A percentile compares a stretch with the other conserved stretches of the same genome.
These are phyloP conservation scores for Penicillium sp. DNA, from an alignment of 2,329 filamentous ascomycete species.

Conservation along the genomic window DNA sequence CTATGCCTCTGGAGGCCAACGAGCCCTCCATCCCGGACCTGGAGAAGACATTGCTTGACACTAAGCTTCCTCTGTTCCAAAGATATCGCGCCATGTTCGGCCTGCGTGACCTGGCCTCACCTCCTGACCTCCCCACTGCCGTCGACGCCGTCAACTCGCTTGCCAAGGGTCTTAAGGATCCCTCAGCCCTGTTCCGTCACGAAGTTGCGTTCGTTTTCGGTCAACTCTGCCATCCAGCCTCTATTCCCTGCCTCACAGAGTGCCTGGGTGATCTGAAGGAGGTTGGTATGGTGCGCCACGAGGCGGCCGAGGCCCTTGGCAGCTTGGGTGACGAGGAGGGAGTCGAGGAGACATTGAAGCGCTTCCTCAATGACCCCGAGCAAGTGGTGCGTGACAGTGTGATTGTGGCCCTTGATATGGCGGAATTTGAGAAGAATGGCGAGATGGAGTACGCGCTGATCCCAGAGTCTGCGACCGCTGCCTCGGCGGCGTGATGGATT, in stretches of 20 bases:
- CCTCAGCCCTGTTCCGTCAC: slow-evolving; percentile 91
- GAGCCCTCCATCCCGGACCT: slow-evolving; percentile 71
- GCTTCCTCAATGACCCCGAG: slow-evolving; percentile 86
- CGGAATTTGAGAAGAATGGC: slow-evolving; percentile 88
- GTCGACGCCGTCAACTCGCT: slow-evolving; percentile 84
- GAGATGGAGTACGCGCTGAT: slow-evolving; percentile 91
- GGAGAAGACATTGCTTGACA: slow-evolving; percentile 76
- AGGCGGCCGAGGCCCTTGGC: slow-evolving; percentile 93
- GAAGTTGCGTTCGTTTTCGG: slow-evolving; percentile 99
- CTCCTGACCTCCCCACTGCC: slow-evolving; percentile 85
- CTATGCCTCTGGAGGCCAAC: slow-evolving; percentile 68
- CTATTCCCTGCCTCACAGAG: slow-evolving; percentile 82
- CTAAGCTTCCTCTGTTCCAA: slow-evolving; percentile 77
- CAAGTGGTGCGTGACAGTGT: slow-evolving; percentile 93
- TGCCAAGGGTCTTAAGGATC: slow-evolving; percentile 80
- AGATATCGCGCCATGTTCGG: slow-evolving; percentile 98
- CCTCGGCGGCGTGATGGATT: slow-evolving; percentile 33
- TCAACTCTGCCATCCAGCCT: slow-evolving; percentile 93
- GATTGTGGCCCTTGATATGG: slow-evolving; percentile 95
- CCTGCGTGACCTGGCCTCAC: slow-evolving; percentile 89
- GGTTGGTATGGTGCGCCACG: slow-evolving; percentile 94
- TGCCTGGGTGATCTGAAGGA: slow-evolving; percentile 78
- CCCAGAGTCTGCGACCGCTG: slow-evolving; percentile 56
- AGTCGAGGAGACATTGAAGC: slow-evolving; percentile 80
- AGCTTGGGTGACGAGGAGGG: slow-evolving; percentile 92